A percentile compares a stretch with the other conserved stretches of the same genome.
These are phyloP conservation scores for Phaeodactylum tricornutum DNA, from an alignment of 108 stramenopile genomes.

Conservation along the genomic window DNA sequence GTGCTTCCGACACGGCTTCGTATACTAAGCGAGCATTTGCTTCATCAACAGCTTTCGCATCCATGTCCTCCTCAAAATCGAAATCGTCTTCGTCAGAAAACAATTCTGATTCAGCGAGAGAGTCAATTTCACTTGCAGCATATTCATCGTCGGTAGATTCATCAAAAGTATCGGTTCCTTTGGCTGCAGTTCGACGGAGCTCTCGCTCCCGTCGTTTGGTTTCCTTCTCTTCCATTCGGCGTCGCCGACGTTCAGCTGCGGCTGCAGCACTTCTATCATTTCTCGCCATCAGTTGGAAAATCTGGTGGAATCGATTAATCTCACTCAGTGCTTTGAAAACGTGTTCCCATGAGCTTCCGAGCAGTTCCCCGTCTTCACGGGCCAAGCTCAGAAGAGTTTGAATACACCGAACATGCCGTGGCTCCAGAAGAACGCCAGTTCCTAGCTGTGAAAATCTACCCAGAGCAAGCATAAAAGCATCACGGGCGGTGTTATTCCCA, in stretches of 20 bases:
- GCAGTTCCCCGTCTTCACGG: constrained; percentile 78
- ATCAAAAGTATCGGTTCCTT: constrained; percentile 18
- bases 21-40: constrained; percentile 68
- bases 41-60: constrained; percentile 72
- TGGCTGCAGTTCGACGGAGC: constrained; percentile 15
- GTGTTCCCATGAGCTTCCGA: constrained; percentile 87
- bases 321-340: constrained; percentile 86
- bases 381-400: constrained; percentile 81
- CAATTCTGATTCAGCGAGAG: constrained; percentile 15
- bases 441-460: constrained; percentile 86
- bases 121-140: constrained; percentile 21
- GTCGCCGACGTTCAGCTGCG: constrained; percentile 32
- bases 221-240: constrained; percentile 24
- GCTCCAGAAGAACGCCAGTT: constrained; percentile 69
- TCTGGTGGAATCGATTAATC: constrained; percentile 75
- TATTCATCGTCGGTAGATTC: constrained; percentile 4
- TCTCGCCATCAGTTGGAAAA: constrained; percentile 74
- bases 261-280: constrained; percentile 42
- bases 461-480: constrained; percentile 85
- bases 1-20: constrained; percentile 58
- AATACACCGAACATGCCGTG: constrained; percentile 82
- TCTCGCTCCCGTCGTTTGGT: constrained; percentile 10
- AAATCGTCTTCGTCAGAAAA: constrained; percentile 45
- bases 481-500: constrained; percentile 76
- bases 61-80: constrained; percentile 70